These are phyloP conservation scores for Pichia gijzeniarum DNA, from an alignment of 805 yeast genomes.

Conservation along the genomic window DNA sequence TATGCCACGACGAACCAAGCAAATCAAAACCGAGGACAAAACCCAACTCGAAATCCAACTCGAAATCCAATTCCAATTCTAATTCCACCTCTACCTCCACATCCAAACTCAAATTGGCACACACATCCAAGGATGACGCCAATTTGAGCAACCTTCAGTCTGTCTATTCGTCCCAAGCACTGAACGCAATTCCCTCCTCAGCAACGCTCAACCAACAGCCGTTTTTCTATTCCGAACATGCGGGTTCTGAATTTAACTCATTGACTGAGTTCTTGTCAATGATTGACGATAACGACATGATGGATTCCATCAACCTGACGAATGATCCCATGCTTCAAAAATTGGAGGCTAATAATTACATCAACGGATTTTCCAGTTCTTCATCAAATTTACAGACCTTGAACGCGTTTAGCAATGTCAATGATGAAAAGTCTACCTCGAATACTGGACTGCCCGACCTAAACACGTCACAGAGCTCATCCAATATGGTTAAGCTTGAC, in stretches of 20 bases:
- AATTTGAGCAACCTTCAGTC: constrained; percentile 1
- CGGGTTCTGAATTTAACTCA: constrained; percentile 87
- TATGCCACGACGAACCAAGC: constrained; percentile 69
- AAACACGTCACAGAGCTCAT: constrained; percentile 12
- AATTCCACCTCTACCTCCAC: too few relatives aligned
- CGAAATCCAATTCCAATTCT: too few relatives aligned
- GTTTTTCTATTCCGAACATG: constrained; percentile 82
- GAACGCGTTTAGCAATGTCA: neutral
- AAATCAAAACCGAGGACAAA: neutral
- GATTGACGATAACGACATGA: constrained; percentile 79
- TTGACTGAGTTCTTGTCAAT: constrained; percentile 82
- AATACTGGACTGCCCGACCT: constrained; percentile 13
- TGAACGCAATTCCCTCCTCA: constrained; percentile 12
- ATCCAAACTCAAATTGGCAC: neutral
- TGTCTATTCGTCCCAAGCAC: neutral
- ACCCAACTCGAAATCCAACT: too few relatives aligned
- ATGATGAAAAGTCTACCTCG: neutral
- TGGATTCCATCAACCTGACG: constrained; percentile 33
- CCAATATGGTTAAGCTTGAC: constrained; percentile 1
- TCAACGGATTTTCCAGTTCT: constrained; percentile 1
- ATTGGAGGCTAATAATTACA: constrained; percentile 23
- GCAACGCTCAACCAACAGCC: constrained; percentile 54
- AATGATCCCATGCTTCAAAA: constrained; percentile 34
- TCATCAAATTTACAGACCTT: neutral
- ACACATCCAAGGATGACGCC: neutral